These are phyloP conservation scores for Aureobasidium namibiae DNA, from an alignment of 2,329 filamentous ascomycete species.

Conservation along the genomic window DNA sequence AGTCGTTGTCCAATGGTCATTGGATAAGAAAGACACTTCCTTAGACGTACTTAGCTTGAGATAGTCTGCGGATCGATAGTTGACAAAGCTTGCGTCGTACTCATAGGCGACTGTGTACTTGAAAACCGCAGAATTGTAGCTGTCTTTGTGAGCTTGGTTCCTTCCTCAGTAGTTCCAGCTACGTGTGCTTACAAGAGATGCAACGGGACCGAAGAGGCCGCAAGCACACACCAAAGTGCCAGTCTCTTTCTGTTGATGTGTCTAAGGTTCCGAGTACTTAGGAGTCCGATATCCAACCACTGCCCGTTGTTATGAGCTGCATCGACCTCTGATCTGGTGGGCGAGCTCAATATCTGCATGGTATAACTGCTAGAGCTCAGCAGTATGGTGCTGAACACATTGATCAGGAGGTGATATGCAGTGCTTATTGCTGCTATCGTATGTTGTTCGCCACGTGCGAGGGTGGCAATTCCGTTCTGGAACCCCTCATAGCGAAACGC, in stretches of 20 bases:
- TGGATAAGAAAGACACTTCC: neutral
- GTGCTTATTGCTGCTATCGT: neutral
- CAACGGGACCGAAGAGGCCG: neutral
- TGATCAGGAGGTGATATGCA: neutral
- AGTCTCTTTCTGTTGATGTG: neutral
- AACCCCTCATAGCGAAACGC: neutral
- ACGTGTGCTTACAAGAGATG: neutral
- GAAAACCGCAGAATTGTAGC: neutral
- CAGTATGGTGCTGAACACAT: neutral
- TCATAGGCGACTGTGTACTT: neutral
- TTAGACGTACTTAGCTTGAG: neutral
- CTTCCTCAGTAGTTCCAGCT: neutral
- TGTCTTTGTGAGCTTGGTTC: neutral
- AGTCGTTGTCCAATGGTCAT: neutral
- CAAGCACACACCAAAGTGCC: neutral
- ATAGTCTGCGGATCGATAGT: neutral
- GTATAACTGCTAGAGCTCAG: neutral
- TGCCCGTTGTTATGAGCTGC: neutral
- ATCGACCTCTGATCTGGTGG: neutral
- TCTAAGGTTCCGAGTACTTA: neutral
- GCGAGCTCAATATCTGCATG: neutral
- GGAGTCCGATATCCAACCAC: neutral
- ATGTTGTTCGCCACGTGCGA: neutral
- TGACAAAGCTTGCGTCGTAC: neutral
- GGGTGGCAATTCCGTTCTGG: neutral